These are phyloP conservation scores for Leccinellum albellum DNA, from an alignment of 768 basidiomycete species.

Conservation along the genomic window DNA sequence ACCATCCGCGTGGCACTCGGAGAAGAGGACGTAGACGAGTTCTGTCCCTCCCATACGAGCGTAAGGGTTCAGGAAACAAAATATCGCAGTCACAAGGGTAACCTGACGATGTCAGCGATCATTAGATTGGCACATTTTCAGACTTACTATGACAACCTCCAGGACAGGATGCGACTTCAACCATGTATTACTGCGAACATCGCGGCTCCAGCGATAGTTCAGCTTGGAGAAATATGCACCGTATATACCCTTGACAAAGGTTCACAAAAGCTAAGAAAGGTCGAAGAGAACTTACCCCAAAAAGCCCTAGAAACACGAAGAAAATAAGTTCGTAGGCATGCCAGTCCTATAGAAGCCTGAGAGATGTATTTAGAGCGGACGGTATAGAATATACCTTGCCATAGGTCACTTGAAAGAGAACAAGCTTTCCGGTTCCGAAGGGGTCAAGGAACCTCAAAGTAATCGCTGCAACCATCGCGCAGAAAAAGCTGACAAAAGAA, in stretches of 20 bases:
- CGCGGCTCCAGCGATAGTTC: constrained; percentile 83
- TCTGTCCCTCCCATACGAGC: constrained; percentile 95
- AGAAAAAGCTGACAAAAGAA: constrained; percentile 77
- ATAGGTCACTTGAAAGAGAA: constrained; percentile 88
- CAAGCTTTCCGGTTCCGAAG: constrained; percentile 91
- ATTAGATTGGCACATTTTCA: background rate
- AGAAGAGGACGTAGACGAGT: constrained; percentile 86
- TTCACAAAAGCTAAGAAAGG: constrained; percentile 5
- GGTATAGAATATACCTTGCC: constrained; percentile 51
- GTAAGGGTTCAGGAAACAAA: constrained; percentile 87
- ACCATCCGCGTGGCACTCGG: constrained; percentile 70
- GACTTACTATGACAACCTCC: constrained; percentile 76
- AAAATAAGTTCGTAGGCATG: constrained; percentile 84
- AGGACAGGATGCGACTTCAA: constrained; percentile 71
- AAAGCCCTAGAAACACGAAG: constrained; percentile 82
- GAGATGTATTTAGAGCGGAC: background rate
- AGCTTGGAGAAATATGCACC: constrained; percentile 91
- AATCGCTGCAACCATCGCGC: constrained; percentile 95
- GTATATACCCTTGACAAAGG: constrained; percentile 68
- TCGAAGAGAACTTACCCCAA: constrained; percentile 58
- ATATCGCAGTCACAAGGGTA: constrained; percentile 67
- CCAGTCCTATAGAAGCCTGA: constrained; percentile 65
- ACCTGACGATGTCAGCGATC: constrained; percentile 45
- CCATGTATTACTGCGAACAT: constrained; percentile 81
- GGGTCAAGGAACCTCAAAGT: constrained; percentile 92